Percentiles rank a stretch among this genome's conserved stretches.
phyloP scores from a whole-genome alignment of 2,329 filamentous ascomycete species.

The Diaporthe longicolla region DNA sequence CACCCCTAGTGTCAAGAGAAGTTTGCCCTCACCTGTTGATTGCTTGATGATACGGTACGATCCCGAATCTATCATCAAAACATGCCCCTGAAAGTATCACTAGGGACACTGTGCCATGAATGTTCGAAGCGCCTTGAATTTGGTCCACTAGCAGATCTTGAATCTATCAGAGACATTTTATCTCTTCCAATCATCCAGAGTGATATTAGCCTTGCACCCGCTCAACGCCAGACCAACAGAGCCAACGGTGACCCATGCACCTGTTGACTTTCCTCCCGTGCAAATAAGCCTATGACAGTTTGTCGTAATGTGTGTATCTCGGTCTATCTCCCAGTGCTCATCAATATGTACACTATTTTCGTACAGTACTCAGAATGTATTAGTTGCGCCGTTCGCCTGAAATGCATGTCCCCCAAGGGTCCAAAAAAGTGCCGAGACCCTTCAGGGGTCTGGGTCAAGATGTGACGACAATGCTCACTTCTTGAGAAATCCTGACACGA shows the following conservation, averaged over 20 bases:
- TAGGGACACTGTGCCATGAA: background rate
- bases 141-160: background rate
- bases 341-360: constrained; percentile 38
- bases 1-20: too few species aligned
- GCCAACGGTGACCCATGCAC: background rate
- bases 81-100: background rate
- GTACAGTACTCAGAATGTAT: constrained; percentile 33
- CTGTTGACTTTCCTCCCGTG: background rate
- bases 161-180: background rate
- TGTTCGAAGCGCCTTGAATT: background rate
- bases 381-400: constrained; percentile 41
- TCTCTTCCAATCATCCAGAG: background rate
- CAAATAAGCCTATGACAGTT: background rate
- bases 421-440: background rate
- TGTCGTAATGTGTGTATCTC: constrained; percentile 19
- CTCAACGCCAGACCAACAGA: background rate
- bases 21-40: too few species aligned
- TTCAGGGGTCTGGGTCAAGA: background rate
- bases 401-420: constrained; percentile 27
- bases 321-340: constrained; percentile 10
- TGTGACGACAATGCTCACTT: constrained; percentile 7
- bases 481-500: background rate
- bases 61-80: too few species aligned
- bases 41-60: too few species aligned
- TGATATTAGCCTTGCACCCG: background rate